Evolutionary conservation across 2,329 filamentous ascomycete species (phyloP), one percentile per base, ranked within the genome.

Genomic region (Sporothrix curviconia): DNA sequence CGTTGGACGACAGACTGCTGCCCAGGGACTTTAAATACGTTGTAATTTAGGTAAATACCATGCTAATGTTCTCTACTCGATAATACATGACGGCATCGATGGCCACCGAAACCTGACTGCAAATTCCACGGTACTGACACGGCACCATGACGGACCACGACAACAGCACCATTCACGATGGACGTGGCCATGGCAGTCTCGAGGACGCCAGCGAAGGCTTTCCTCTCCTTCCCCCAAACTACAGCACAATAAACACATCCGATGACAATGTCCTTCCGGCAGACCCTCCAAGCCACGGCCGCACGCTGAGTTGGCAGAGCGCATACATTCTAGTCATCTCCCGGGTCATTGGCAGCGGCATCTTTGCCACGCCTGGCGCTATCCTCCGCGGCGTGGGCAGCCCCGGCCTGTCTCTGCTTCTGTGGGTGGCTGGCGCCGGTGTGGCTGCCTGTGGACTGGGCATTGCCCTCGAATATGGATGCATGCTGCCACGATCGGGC

Each of bases 341-440:
- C 1, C 78, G 85, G 12, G 83, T 89, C 6, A 83, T 89, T 30
- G 85, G 85, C 12, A 85, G 79, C 64, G 86, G 85, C 25, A 87
- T 90, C 61, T 90, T 89, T 64, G 85, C 86, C 0, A 88, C 85
- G 0, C 86, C 84, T 0, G 85, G 83, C 0, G 78, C 84, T 4
- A 87, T 90, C 51, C 75, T 87, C 3, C 78, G 81, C 37, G 79
- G 82, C 0, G 82, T 84, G 2, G 87, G 87, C 1, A 89, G 85
- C 56, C 76, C 85, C 0, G 85, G 85, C 0, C 70, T 89, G 2
- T 78, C 83, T 0, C 68, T 89, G 1, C 61, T 78, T 1, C 68
- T 89, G 3, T 89, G 86, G 86, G 56, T 85, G 0, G 68, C 82
- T 0, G 86, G 85, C 1, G 82, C 83, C 0, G 63, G 83, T 1